These are phyloP conservation scores for Caryopteris hybrid DNA, from an alignment of 305 asterid genomes.

Conservation along the genomic window DNA sequence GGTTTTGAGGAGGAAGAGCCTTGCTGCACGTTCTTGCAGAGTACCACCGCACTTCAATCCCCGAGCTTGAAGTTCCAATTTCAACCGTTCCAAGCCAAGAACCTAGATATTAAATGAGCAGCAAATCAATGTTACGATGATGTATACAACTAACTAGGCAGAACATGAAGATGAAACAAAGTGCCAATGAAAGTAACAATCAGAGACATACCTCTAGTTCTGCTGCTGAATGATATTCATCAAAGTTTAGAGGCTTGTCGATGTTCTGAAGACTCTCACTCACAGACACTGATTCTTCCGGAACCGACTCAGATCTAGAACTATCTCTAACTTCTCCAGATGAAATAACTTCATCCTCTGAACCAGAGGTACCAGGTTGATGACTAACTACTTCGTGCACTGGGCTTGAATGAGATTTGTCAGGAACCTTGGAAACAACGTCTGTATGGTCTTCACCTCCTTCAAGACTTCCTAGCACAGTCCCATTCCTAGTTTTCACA, in stretches of 20 bases:
- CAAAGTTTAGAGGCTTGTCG: constrained; percentile 56
- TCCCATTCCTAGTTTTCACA: constrained; percentile 5
- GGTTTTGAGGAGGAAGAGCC: constrained; percentile 87
- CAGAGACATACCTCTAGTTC: constrained; percentile 61
- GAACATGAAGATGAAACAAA: background rate
- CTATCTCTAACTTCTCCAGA: constrained; percentile 17
- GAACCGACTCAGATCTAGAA: constrained; percentile 21
- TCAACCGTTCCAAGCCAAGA: constrained; percentile 76
- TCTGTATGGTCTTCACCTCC: constrained; percentile 21
- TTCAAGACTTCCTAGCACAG: constrained; percentile 16
- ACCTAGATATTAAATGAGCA: constrained; percentile 40
- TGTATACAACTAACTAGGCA: background rate
- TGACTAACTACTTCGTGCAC: constrained; percentile 21
- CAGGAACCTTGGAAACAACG: constrained; percentile 22
- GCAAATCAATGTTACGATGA: too few relatives aligned
- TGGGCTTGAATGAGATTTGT: constrained; percentile 23
- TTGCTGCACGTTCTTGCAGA: constrained; percentile 76
- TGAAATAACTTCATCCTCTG: constrained; percentile 27
- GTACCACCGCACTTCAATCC: constrained; percentile 96
- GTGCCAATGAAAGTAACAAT: background rate
- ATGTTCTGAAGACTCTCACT: constrained; percentile 19
- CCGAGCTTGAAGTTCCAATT: constrained; percentile 67
- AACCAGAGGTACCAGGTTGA: constrained; percentile 18
- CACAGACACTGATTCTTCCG: constrained; percentile 34
- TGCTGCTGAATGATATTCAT: constrained; percentile 55